phyloP scores from a whole-genome alignment of 192 early-diverging fungal species.

The Rhizoclosmatium sp. region DNA sequence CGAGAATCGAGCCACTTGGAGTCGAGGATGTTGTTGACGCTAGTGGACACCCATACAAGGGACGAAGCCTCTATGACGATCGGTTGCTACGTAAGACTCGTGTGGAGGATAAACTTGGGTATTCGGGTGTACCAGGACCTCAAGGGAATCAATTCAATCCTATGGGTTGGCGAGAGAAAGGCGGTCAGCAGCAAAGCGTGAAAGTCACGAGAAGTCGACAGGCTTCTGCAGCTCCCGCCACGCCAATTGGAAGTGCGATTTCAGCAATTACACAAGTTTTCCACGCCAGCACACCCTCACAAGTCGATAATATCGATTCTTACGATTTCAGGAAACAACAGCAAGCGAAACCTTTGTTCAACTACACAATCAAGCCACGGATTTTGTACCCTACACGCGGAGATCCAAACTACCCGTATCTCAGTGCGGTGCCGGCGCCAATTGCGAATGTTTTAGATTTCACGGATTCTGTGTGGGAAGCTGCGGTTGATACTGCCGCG shows the following conservation, averaged over 20 bases:
- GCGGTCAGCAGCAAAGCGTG: not conserved
- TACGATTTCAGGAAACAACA: not conserved
- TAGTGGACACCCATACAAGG: constrained; percentile 31
- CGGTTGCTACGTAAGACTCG: not conserved
- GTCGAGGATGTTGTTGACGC: not conserved
- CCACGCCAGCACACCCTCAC: not conserved
- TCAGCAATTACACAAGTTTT: not conserved
- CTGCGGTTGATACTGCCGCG: constrained; percentile 31
- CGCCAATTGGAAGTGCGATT: not conserved
- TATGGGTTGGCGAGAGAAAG: not conserved
- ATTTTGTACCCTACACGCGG: constrained; percentile 16
- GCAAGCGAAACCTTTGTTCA: not conserved
- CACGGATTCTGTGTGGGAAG: constrained; percentile 18
- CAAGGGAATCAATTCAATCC: not conserved
- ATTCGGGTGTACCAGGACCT: not conserved
- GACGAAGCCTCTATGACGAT: constrained; percentile 20
- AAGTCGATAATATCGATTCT: not conserved
- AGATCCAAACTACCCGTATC: constrained; percentile 18
- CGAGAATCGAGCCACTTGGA: not conserved
- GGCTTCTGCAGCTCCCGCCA: not conserved
- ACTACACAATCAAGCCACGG: constrained; percentile 10
- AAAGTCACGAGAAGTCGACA: no score
- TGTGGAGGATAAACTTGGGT: not conserved
- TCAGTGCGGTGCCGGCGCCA: constrained; percentile 1
- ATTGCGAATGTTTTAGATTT: constrained; percentile 20